Percentiles rank a stretch among this genome's conserved stretches.
Evolutionary conservation across 371 early-diverging fungal species (phyloP).

Genomic region (Coemansia sp.): DNA sequence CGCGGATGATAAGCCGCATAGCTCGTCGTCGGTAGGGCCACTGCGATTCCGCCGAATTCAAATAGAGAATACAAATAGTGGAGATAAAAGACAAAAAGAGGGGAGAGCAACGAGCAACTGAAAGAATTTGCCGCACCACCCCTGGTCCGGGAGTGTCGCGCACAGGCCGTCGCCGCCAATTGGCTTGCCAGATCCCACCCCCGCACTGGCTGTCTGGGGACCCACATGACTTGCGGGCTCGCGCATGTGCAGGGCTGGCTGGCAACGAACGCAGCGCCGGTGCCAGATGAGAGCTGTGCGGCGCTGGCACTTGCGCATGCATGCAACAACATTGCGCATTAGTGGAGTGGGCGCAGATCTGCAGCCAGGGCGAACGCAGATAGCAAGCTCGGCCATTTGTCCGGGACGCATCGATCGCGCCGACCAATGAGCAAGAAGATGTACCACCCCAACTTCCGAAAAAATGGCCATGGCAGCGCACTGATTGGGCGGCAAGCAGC

Average conservation of each 20-base stretch:
- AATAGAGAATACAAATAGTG: conserved; percentile 5
- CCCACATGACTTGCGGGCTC: not conserved
- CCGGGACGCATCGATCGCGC: not conserved
- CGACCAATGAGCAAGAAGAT: not conserved
- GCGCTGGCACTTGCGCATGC: too few species aligned
- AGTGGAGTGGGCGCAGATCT: too few species aligned
- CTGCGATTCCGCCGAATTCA: not conserved
- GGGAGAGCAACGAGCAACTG: not conserved
- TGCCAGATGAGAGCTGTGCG: too few species aligned
- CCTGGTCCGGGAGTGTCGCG: not conserved
- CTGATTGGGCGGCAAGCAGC: not conserved
- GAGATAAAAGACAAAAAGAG: not conserved
- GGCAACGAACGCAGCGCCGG: too few species aligned
- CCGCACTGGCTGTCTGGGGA: not conserved
- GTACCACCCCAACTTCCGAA: not conserved
- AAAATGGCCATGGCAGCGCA: conserved; percentile 1
- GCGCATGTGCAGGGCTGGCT: too few species aligned
- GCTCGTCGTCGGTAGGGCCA: not conserved
- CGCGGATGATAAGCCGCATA: conserved; percentile 53
- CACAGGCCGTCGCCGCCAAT: not conserved
- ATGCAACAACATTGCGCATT: too few species aligned
- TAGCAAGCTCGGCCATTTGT: not conserved
- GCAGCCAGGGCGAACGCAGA: not conserved
- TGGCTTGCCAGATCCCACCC: not conserved
- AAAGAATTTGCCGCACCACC: not conserved